Conservation (phyloP, 306 rosid species). For the Begonia fuchsioides region DNA sequence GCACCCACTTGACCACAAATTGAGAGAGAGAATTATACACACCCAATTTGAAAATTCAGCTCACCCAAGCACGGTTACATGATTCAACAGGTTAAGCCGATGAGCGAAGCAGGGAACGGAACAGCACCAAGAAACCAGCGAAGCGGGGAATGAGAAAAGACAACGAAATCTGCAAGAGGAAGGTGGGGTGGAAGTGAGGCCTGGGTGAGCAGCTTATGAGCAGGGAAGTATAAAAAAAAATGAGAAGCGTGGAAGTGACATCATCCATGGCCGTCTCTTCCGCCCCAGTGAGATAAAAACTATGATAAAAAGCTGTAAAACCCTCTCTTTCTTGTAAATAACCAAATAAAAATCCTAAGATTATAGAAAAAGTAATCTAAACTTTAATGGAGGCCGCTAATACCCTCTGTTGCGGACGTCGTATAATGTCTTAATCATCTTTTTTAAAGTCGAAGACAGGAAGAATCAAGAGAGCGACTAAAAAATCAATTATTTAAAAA, state of each 20-base stretch:
- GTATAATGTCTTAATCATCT: no score
- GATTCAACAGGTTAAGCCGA: background rate
- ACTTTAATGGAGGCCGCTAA: no score
- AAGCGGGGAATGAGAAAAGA: constrained; percentile 2
- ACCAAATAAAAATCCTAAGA: no score
- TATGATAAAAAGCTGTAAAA: no score
- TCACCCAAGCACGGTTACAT: background rate
- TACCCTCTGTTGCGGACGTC: no score
- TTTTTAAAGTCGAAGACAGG: no score
- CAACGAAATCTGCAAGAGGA: constrained; percentile 15
- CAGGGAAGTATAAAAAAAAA: background rate
- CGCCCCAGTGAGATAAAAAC: background rate
- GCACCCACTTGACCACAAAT: constrained; percentile 1
- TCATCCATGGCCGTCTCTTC: constrained; percentile 10
- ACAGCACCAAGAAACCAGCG: no score
- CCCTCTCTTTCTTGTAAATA: no score
- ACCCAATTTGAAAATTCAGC: constrained; percentile 8
- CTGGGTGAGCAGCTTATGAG: background rate
- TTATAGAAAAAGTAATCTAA: no score
- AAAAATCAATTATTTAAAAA: no score
- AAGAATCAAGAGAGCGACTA: no score
- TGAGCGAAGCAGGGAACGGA: background rate
- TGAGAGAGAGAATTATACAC: constrained; percentile 6
- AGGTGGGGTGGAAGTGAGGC: constrained; percentile 14
- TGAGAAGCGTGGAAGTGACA: constrained; percentile 17